A percentile compares a stretch with the other conserved stretches of the same genome.
Conservation (phyloP, 2,329 filamentous ascomycete genomes). For the Arthrinium puccinioides region DNA sequence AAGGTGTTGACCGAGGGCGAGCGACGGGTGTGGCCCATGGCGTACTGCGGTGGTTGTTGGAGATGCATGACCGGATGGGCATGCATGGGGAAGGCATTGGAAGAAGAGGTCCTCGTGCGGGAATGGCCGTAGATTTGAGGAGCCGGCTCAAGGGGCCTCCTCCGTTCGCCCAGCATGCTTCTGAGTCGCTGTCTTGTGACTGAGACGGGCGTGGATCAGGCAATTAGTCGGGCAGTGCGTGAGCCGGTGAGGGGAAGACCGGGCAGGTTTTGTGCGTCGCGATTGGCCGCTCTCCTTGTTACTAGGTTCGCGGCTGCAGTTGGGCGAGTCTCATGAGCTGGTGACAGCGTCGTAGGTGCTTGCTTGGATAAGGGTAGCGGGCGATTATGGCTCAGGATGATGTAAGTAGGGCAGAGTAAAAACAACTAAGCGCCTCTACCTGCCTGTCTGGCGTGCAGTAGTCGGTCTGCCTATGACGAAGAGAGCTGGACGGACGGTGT, state of each 20-base stretch:
- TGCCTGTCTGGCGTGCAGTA: no score
- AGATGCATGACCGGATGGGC: constrained; percentile 23
- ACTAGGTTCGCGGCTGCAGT: background rate
- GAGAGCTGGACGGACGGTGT: no score
- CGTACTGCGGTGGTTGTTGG: constrained; percentile 21
- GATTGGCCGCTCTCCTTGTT: constrained; percentile 1
- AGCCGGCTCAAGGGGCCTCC: constrained; percentile 20
- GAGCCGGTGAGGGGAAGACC: no score
- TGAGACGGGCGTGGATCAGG: background rate
- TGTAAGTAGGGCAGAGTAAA: no score
- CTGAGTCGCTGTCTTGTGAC: background rate
- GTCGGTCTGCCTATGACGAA: no score
- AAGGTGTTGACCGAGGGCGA: constrained; percentile 62
- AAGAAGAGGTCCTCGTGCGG: constrained; percentile 49
- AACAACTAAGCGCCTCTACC: no score
- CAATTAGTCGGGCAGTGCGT: background rate
- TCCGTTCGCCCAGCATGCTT: constrained; percentile 21
- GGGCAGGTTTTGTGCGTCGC: no score
- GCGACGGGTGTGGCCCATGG: constrained; percentile 37
- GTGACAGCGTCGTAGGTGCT: no score
- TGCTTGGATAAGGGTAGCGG: no score
- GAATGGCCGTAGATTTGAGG: constrained; percentile 41
- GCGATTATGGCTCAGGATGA: no score
- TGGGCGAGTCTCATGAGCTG: no score
- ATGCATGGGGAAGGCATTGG: constrained; percentile 37